phyloP scores from a whole-genome alignment of 139 green algal genomes.

The Closterium sp. region DNA sequence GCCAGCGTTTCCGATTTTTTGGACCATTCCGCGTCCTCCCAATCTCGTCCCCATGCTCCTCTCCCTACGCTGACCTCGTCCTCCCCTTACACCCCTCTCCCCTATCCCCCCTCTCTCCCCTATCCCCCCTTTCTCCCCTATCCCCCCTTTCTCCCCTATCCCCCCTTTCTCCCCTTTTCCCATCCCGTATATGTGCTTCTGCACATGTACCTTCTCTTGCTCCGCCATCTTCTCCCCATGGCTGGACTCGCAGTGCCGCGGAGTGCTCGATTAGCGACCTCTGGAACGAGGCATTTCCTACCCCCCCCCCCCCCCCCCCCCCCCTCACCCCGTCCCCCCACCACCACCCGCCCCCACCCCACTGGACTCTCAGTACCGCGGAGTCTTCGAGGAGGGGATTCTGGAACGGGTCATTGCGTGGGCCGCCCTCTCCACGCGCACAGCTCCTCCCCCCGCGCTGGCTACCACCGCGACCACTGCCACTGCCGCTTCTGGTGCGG shows the following conservation, averaged over 20 bases:
- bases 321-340: background rate
- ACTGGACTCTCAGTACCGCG: constrained; percentile 17
- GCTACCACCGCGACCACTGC: background rate
- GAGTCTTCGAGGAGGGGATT: constrained; percentile 35
- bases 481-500: constrained; percentile 18
- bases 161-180: too few relatives aligned
- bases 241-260: too few relatives aligned
- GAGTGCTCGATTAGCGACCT: background rate
- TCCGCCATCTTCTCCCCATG: too few relatives aligned
- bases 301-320: too few relatives aligned
- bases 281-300: background rate
- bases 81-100: background rate
- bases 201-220: too few relatives aligned
- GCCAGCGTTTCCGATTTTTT: too few relatives aligned
- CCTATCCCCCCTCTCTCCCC: background rate
- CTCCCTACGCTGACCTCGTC: too few relatives aligned
- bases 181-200: background rate
- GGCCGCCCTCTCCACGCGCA: background rate
- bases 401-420: constrained; percentile 26
- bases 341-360: too few relatives aligned
- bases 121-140: too few relatives aligned
- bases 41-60: too few relatives aligned
- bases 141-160: too few relatives aligned
- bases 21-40: too few relatives aligned
- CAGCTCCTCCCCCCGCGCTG: background rate